Evolutionary conservation across 352 stramenopile genomes (phyloP).

Genomic region (Pythium phragmitis): DNA sequence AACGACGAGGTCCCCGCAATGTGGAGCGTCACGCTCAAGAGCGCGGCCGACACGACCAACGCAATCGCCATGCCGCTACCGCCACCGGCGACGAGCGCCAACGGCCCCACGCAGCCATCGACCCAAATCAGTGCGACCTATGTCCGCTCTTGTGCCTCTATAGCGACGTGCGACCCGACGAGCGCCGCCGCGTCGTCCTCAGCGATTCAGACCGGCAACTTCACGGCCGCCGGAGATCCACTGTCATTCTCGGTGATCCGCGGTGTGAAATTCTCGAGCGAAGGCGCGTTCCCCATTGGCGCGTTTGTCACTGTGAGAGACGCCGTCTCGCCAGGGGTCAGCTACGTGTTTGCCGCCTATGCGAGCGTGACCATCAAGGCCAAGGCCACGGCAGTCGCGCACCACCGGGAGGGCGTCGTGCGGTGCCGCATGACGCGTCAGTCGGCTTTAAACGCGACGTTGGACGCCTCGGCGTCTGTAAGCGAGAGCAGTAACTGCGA

Average conservation of each 20-base stretch:
- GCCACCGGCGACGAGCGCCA: constrained; percentile 25
- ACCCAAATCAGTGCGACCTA: constrained; percentile 48
- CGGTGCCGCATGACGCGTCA: constrained; percentile 50
- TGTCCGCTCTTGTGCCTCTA: constrained; percentile 37
- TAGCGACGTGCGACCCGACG: constrained; percentile 38
- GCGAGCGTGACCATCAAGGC: constrained; percentile 37
- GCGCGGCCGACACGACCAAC: constrained; percentile 32
- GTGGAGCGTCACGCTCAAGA: constrained; percentile 39
- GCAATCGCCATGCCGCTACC: constrained; percentile 44
- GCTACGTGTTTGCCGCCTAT: constrained; percentile 57
- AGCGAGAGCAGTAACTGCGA: constrained; percentile 45
- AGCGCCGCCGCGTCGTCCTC: constrained; percentile 26
- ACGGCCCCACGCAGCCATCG: not conserved
- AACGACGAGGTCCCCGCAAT: constrained; percentile 45
- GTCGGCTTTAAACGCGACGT: constrained; percentile 30
- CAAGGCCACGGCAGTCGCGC: not conserved
- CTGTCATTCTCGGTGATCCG: constrained; percentile 43
- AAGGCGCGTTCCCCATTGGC: constrained; percentile 44
- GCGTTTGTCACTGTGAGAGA: constrained; percentile 48
- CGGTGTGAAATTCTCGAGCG: constrained; percentile 34
- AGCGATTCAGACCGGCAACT: constrained; percentile 39
- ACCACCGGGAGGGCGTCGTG: constrained; percentile 23
- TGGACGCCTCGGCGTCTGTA: constrained; percentile 31
- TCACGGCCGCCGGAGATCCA: constrained; percentile 31
- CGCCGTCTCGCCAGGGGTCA: constrained; percentile 28